Evolutionary conservation across 148 eudicot species (phyloP).

Genomic region (Fagopyrum homotropicum): DNA sequence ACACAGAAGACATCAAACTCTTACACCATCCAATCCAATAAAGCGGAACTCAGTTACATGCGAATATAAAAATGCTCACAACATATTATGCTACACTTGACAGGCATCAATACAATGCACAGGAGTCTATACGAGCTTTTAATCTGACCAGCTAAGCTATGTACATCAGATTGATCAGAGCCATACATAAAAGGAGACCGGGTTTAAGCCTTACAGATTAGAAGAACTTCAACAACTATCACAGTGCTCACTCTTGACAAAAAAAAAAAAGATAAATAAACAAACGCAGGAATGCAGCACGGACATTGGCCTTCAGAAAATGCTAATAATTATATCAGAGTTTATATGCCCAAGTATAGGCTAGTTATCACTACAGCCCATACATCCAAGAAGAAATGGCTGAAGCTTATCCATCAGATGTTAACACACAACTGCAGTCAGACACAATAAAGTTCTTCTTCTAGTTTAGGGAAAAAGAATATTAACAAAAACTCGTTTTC

Average conservation of each 20-base stretch:
- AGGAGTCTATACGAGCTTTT: neutral
- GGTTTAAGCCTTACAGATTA: neutral
- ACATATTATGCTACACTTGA: no score
- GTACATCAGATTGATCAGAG: neutral
- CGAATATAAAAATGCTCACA: neutral
- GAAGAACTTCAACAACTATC: no score
- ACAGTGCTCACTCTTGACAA: neutral
- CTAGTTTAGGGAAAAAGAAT: neutral
- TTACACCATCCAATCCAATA: constrained; percentile 4
- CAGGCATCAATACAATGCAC: neutral
- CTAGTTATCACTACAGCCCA: neutral
- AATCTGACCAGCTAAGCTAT: neutral
- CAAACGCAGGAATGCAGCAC: neutral
- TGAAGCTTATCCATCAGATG: neutral
- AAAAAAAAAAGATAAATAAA: neutral
- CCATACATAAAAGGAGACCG: neutral
- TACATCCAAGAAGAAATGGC: neutral
- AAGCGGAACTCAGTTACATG: neutral
- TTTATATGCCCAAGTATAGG: neutral
- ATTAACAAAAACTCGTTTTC: neutral
- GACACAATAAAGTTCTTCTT: neutral
- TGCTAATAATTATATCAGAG: no score
- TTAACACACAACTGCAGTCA: neutral
- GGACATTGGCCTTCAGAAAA: neutral
- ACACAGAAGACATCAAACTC: neutral